Base-by-base conservation (phyloP, 148 eudicot genomes). In the Rhododendron williamsianum region DNA sequence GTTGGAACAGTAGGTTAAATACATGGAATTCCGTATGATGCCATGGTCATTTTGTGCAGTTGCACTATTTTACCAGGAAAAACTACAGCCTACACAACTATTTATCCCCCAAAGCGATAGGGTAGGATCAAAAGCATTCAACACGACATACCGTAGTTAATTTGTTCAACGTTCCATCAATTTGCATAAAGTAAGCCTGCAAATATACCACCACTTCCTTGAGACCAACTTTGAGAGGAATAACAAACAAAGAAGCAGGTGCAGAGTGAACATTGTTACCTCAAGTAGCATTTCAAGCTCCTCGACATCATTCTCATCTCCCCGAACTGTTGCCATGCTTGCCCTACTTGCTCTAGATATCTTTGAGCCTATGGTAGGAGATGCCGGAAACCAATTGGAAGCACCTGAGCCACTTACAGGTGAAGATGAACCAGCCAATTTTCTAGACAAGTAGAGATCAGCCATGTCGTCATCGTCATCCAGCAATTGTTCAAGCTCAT, bases 401-500 rank as follows among this genome's bases (percentile, higher is more conserved):
- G 89, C 88, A 78, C 90, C 92, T 25, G 94, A 86, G 52, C 90
- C 94, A 86, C 94, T 94, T 12, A 85, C 87, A 86, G 96, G 96
- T 38, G 96, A 92, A 87, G 91, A 80, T 77, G 87, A 81, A 71
- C 87, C 85, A 69, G 87, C 88, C 84, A 90, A 72, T 82, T 94
- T 94, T 85, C 96, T 89, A 18, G 96, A 92, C 88, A 94, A 88
- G 90, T 94, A 94, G 46, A 94, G 94, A 83, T 94, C 96, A 10
- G 93, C 94, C 96, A 94, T 94, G 83, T 94, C 96, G 81, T 90
- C 96, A 54, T 94, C 94, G 83, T 94, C 96, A 82, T 94, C 96
- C 80, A 94, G 88, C 65, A 94, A 92, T 86, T 92, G 96, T 84
- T 94, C 94, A 82, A 94, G 94, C 87, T 94, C 96, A 88, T 94